Conservation (phyloP, 257 asterid genomes). For the Plectranthus barbatus region DNA sequence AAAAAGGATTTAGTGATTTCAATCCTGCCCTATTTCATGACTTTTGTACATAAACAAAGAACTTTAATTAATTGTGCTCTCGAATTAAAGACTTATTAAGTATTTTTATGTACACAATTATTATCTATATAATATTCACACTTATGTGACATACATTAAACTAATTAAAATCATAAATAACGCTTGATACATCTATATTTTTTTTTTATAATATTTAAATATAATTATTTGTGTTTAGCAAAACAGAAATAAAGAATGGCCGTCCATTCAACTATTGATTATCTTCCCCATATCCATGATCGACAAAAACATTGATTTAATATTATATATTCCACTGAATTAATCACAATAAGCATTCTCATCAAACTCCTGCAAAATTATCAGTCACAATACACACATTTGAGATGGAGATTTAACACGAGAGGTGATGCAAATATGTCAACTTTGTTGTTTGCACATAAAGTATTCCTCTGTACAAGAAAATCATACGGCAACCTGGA, state of each 20-base stretch:
- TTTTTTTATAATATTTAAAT: too few relatives aligned
- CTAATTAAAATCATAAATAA: too few relatives aligned
- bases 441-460: not conserved
- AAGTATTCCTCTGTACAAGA: conserved; percentile 3
- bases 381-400: not conserved
- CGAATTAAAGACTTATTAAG: too few relatives aligned
- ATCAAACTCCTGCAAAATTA: not conserved
- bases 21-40: too few relatives aligned
- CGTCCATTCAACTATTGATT: not conserved
- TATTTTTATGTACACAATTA: too few relatives aligned
- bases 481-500: not conserved
- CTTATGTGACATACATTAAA: not conserved
- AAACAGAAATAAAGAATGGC: not conserved
- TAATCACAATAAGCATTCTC: not conserved
- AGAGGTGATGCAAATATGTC: not conserved
- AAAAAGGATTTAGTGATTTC: too few relatives aligned
- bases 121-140: too few relatives aligned
- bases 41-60: too few relatives aligned
- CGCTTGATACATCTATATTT: too few relatives aligned
- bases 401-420: not conserved
- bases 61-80: too few relatives aligned
- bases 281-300: not conserved
- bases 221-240: not conserved
- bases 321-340: not conserved
- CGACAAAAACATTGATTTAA: too few relatives aligned